These are phyloP conservation scores for Hypoxylon sp. DNA, from an alignment of 2,329 filamentous ascomycete genomes.

Conservation along the genomic window DNA sequence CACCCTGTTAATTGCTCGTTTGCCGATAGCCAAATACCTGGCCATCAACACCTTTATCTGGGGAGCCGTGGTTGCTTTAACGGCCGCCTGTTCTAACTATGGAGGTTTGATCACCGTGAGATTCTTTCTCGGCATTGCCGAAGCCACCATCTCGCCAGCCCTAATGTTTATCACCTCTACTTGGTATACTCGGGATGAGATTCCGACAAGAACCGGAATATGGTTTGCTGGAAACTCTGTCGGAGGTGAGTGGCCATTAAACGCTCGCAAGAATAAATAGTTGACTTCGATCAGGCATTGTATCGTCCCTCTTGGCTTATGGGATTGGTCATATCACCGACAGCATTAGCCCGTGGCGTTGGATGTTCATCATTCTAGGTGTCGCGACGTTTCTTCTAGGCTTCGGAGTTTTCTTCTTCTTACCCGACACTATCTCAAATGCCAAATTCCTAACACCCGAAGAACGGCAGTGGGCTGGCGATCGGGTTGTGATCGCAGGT, in stretches of 20 bases:
- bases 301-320: conserved; percentile 61
- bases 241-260: conserved; percentile 45
- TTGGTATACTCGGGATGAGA: conserved; percentile 66
- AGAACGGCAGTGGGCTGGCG: conserved; percentile 58
- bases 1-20: conserved; percentile 56
- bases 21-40: conserved; percentile 59
- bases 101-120: conserved; percentile 59
- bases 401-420: conserved; percentile 55
- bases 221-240: conserved; percentile 64
- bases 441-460: conserved; percentile 65
- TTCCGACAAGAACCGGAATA: conserved; percentile 61
- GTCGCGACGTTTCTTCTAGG: conserved; percentile 60
- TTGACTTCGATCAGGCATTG: conserved; percentile 43
- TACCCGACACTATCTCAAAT: conserved; percentile 62
- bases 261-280: background rate
- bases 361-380: conserved; percentile 67
- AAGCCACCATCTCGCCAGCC: conserved; percentile 62
- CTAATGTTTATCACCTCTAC: conserved; percentile 65
- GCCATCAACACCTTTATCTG: conserved; percentile 59
- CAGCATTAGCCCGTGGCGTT: conserved; percentile 60
- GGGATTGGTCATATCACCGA: conserved; percentile 63
- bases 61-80: conserved; percentile 57
- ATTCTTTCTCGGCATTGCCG: conserved; percentile 63
- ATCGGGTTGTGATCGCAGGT: conserved; percentile 58
- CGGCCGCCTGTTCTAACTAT: conserved; percentile 57